Percentiles rank a stretch among this genome's conserved stretches.
Conservation (phyloP, 2,329 filamentous ascomycete species). For the Zymoseptoria tritici region DNA sequence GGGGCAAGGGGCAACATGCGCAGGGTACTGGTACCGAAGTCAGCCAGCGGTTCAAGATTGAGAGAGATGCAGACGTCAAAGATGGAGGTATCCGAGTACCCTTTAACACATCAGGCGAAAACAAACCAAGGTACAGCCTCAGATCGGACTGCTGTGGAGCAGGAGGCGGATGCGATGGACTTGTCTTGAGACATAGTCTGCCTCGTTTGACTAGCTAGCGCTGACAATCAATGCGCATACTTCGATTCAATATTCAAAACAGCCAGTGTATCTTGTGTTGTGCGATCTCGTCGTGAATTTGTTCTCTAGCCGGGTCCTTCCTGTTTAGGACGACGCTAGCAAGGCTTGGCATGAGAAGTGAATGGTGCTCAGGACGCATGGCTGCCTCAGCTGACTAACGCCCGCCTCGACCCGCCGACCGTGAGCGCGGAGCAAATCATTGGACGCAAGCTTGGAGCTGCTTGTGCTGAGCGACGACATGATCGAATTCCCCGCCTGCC, state of each 20-base stretch:
- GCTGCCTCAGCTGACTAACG: background rate
- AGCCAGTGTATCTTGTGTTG: background rate
- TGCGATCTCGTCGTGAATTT: background rate
- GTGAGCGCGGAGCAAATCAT: background rate
- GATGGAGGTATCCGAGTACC: background rate
- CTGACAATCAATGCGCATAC: background rate
- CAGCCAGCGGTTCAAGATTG: background rate
- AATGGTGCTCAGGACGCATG: background rate
- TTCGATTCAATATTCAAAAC: background rate
- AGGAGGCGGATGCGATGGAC: background rate
- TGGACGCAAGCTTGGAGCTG: background rate
- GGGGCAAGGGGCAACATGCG: background rate
- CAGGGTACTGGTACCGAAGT: background rate
- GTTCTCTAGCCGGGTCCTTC: background rate
- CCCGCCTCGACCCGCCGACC: background rate
- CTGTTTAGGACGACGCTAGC: background rate
- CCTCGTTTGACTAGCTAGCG: background rate
- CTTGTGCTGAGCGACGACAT: background rate
- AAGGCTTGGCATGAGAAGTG: background rate
- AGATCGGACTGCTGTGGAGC: background rate
- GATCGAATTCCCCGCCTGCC: background rate
- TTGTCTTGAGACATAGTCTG: background rate
- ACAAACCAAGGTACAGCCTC: background rate
- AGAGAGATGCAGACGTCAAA: background rate
- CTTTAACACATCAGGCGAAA: background rate